Conservation (phyloP, 352 stramenopile species). For the Pythium monospermum region DNA sequence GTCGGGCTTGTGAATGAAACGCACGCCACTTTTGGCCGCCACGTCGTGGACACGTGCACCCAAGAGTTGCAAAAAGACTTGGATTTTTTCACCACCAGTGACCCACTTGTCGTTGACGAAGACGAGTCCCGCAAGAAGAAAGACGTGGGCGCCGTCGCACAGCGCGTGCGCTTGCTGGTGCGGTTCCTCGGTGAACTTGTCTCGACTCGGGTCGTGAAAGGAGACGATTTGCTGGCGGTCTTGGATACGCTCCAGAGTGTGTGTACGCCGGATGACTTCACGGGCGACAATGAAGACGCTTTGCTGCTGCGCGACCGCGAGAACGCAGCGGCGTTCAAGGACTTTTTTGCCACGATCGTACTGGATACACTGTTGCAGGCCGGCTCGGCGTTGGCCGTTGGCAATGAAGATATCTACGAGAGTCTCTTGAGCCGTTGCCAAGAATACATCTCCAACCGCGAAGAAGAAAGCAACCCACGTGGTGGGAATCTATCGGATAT, state of each 20-base stretch:
- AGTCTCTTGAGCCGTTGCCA: constrained; percentile 64
- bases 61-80: constrained; percentile 48
- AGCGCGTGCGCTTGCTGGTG: constrained; percentile 50
- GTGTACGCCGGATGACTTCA: constrained; percentile 62
- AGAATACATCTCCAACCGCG: constrained; percentile 61
- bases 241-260: constrained; percentile 58
- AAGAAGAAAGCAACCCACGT: constrained; percentile 59
- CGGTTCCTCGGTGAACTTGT: constrained; percentile 61
- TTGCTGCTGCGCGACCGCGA: constrained; percentile 33
- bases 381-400: constrained; percentile 38
- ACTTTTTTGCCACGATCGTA: constrained; percentile 68
- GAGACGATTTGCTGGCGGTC: constrained; percentile 52
- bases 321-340: constrained; percentile 62
- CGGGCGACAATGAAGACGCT: constrained; percentile 35
- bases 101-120: constrained; percentile 28
- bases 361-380: constrained; percentile 66
- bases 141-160: constrained; percentile 30
- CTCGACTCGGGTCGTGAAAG: constrained; percentile 48
- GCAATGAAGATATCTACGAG: constrained; percentile 56
- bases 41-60: constrained; percentile 37
- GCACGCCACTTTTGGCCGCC: constrained; percentile 45
- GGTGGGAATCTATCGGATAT: constrained; percentile 17
- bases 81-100: constrained; percentile 34
- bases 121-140: constrained; percentile 20
- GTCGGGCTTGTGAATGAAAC: constrained; percentile 65